phyloP scores from a whole-genome alignment of 257 asterid species.

The Fraxinus pennsylvanica region DNA sequence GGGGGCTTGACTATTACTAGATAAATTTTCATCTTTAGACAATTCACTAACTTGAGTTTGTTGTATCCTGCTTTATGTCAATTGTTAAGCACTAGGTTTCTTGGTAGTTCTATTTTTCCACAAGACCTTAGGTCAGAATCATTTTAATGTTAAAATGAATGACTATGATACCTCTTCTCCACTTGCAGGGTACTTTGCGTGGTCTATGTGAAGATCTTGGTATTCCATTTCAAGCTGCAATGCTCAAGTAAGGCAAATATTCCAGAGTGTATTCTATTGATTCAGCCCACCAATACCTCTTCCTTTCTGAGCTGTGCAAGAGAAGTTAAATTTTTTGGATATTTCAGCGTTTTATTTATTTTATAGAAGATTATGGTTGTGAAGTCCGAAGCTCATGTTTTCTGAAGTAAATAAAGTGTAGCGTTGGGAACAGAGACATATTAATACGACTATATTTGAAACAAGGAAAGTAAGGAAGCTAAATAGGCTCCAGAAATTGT shows the following conservation, averaged over 20 bases:
- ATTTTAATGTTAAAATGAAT: conserved; percentile 16
- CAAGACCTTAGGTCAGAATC: conserved; percentile 3
- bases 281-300: conserved; percentile 10
- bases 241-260: conserved; percentile 71
- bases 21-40: not conserved
- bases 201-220: conserved; percentile 76
- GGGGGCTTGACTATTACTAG: not conserved
- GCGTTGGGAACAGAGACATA: not conserved
- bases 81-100: not conserved
- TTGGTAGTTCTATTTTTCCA: conserved; percentile 6
- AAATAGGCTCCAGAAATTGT: not conserved
- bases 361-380: conserved; percentile 2
- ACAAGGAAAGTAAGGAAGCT: conserved; percentile 9
- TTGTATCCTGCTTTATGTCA: not conserved
- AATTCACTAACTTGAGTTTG: not conserved
- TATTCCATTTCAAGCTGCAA: conserved; percentile 74
- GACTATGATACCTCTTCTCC: conserved; percentile 22
- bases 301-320: not conserved
- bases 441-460: not conserved
- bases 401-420: not conserved
- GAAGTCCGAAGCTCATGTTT: not conserved
- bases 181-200: conserved; percentile 59
- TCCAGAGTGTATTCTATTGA: not conserved
- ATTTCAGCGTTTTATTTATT: not conserved
- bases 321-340: conserved; percentile 7